Evolutionary conservation across 306 rosid species (phyloP), one percentile per base, ranked within the genome.

Genomic region (Nissolia schottii): DNA sequence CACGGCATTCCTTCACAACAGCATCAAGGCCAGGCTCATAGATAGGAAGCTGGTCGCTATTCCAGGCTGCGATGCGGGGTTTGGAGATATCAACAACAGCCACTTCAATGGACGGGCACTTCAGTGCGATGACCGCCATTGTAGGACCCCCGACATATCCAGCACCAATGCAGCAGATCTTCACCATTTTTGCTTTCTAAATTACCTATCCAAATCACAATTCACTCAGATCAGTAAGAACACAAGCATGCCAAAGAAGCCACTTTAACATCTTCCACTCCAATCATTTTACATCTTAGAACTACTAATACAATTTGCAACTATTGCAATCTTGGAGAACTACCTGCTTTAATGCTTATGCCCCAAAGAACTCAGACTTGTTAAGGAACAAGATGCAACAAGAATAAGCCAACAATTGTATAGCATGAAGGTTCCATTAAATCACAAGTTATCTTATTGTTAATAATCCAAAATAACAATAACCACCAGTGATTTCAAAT

Each of bases 121-220:
- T 94, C 13, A 91, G 82, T 64, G 98, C 98, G 79, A 94, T 94
- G 55, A 94, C 92, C 4, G 98, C 98, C 98, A 94, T 94, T 45
- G 98, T 94, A 22, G 98, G 98, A 22, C 98, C 98, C 34, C 98
- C 98, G 9, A 94, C 98, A 85, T 94, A 94, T 65, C 98, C 97
- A 29, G 98, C 98, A 79, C 98, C 98, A 86, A 94, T 94, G 85
- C 98, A 94, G 77, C 98, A 94, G 84, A 94, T 91, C 91, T 94
- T 94, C 95, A 94, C 98, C 98, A 94, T 94, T 75, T 84, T 87
- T 46, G 76, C 71, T 71, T 74, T 66, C 74, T 45, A 72, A 41
- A 59, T 27, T 50, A 82, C 86, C 97, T 86, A 81, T 14, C 60
- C 41, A 83, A 75, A 76, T 14, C 41, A 18, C 34, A 18, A 59